phyloP scores from a whole-genome alignment of 176 grass and related monocot genomes.

The Urochloa ruziziensis region DNA sequence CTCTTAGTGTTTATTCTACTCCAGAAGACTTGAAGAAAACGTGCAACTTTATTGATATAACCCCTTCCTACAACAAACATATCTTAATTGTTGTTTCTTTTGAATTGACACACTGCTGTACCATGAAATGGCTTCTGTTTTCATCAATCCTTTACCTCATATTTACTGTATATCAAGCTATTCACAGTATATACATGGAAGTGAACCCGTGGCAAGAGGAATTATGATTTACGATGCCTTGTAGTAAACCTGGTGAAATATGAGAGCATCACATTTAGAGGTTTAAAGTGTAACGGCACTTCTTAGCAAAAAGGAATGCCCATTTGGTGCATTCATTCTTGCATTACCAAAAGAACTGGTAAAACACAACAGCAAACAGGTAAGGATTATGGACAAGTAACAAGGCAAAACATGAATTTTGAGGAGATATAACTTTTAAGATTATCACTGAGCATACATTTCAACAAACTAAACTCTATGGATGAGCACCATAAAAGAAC shows the following conservation, averaged over 20 bases:
- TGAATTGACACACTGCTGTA: neutral
- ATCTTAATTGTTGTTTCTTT: neutral
- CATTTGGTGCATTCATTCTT: neutral
- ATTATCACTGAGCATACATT: neutral
- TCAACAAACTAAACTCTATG: slow-evolving; percentile 15
- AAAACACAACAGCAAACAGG: neutral
- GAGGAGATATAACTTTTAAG: neutral
- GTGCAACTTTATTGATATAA: neutral
- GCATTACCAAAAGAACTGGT: neutral
- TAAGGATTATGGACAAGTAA: neutral
- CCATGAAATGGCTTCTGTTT: neutral
- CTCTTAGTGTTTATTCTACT: neutral
- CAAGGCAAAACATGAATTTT: slow-evolving; percentile 1
- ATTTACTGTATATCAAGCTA: slow-evolving; percentile 21
- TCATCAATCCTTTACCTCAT: neutral
- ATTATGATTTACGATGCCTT: slow-evolving; percentile 27
- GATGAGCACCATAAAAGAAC: neutral
- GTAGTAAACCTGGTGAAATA: slow-evolving; percentile 48
- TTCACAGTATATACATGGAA: slow-evolving; percentile 27
- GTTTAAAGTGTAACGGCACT: neutral
- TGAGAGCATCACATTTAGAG: slow-evolving; percentile 12
- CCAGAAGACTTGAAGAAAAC: neutral
- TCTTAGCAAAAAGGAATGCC: neutral
- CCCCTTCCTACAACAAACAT: neutral
- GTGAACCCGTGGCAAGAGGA: neutral